Evolutionary conservation across 768 basidiomycete genomes (phyloP), one percentile per base, ranked within the genome.

Genomic region (Tylopilus plumbeoviolaceoides): DNA sequence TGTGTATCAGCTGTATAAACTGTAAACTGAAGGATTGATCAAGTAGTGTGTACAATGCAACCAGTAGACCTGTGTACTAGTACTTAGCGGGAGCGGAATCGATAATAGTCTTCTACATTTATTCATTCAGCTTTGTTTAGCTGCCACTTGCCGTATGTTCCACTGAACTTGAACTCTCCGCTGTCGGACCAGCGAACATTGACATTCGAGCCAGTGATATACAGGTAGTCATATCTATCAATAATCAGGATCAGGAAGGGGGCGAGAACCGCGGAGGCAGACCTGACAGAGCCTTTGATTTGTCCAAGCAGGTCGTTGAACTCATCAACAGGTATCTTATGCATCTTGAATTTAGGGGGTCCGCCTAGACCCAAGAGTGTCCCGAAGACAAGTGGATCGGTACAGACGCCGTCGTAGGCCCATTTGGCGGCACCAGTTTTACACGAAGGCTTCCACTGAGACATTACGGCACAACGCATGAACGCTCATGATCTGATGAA

Each of bases 101-200:
- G 25, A 31, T 12, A 28, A 31, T 10, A 28, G 7, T n/a, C 6
- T 21, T 6, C 4, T 6, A 21, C 12, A 31, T 2, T 8, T 1
- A 21, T 20, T 30, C 23, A 27, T 36, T 7, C 42, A 2, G 14
- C 11, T 7, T 15, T 11, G n/a, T 18, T 5, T 7, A 17, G 27
- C 21, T 25, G 15, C 5, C 23, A 30, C 33, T 49, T 62, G 30
- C 77, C 78, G 55, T 81, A 79, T 10, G 74, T 67, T 20, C 79
- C 78, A 55, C 76, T 82, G 60, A 80, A 75, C 62, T 81, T 81
- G 71, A 83, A 81, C 47, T 79, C 77, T n/a, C 78, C 78, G 15
- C 73, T 68, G 8, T 74, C 74, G 0, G 72, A 69, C 65, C 76
- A 80, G 47, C 71, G 74, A 35, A 81, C 56, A 36, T 73, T 80